phyloP scores from a whole-genome alignment of 495 filamentous ascomycete species.

The Acidomyces sp. region DNA sequence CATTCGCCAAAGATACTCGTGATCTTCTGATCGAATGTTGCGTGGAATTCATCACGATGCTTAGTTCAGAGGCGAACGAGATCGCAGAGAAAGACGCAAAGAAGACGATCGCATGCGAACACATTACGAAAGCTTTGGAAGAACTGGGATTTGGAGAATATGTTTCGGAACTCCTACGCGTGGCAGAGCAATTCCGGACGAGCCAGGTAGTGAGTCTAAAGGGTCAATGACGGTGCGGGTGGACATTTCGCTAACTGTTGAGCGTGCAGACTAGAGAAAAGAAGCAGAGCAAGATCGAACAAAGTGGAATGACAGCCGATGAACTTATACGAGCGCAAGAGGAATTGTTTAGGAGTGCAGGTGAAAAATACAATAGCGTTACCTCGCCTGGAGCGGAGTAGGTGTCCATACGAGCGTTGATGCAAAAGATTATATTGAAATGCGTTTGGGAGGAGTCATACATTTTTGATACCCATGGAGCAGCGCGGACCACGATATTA shows the following conservation, averaged over 20 bases:
- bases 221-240: neutral
- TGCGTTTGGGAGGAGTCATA: no score
- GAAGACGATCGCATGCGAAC: constrained; percentile 95
- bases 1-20: constrained; percentile 84
- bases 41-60: constrained; percentile 95
- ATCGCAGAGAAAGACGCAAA: constrained; percentile 96
- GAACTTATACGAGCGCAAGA: constrained; percentile 79
- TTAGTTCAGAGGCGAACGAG: constrained; percentile 94
- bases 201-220: constrained; percentile 60
- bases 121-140: constrained; percentile 82
- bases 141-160: constrained; percentile 88
- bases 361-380: constrained; percentile 51
- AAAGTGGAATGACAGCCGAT: constrained; percentile 78
- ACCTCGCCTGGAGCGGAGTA: constrained; percentile 6
- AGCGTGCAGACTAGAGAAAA: constrained; percentile 70
- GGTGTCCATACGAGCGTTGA: no score
- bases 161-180: constrained; percentile 68
- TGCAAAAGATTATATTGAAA: no score
- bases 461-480: no score
- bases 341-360: constrained; percentile 77
- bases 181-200: constrained; percentile 84
- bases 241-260: neutral
- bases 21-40: constrained; percentile 97
- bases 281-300: constrained; percentile 91
- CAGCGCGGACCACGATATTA: no score